A percentile compares a stretch with the other conserved stretches of the same genome.
Conservation (phyloP, 345 rosid species). For the Rhodamnia argentea region DNA sequence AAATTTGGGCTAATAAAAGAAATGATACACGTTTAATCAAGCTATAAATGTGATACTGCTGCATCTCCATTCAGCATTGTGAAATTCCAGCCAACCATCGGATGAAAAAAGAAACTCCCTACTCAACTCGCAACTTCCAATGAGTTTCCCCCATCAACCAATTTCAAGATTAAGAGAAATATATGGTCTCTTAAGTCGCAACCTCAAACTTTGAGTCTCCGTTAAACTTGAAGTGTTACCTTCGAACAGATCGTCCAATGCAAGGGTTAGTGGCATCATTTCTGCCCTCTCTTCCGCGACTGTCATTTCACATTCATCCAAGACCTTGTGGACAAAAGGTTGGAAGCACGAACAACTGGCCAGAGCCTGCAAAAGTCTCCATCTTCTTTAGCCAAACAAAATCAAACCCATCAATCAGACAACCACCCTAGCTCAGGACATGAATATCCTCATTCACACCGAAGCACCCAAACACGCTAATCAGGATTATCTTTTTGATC, state of each 20-base stretch:
- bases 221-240: constrained; percentile 22
- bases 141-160: not conserved
- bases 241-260: constrained; percentile 49
- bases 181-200: not conserved
- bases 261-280: constrained; percentile 48
- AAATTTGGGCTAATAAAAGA: not conserved
- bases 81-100: not conserved
- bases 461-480: not conserved
- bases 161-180: not conserved
- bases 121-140: not conserved
- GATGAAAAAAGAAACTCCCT: not conserved
- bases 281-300: constrained; percentile 20
- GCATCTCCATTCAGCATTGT: not conserved
- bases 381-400: not conserved
- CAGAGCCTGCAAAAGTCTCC: constrained; percentile 44
- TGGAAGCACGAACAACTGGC: constrained; percentile 66
- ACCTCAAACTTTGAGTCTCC: not conserved
- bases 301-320: constrained; percentile 32
- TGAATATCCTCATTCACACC: not conserved
- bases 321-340: constrained; percentile 43
- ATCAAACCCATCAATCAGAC: not conserved
- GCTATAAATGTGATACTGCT: not conserved
- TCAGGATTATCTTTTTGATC: not conserved
- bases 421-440: not conserved
- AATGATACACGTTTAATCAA: not conserved